These are phyloP conservation scores for Halenospora varia DNA, from an alignment of 495 filamentous ascomycete genomes.

Conservation along the genomic window DNA sequence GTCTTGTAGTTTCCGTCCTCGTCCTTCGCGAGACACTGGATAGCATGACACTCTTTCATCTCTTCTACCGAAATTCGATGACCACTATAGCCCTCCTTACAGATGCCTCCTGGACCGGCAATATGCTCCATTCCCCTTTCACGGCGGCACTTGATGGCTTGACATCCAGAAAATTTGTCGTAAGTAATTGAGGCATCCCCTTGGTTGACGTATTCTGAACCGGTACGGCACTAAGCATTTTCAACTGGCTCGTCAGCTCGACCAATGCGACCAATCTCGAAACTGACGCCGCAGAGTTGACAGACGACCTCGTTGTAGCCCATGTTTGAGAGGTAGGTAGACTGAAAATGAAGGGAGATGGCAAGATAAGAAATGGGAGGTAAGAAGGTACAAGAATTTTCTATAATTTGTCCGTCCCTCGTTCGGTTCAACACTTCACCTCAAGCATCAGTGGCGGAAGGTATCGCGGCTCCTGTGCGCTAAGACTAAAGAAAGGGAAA, in stretches of 20 bases:
- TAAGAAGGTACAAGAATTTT: too few species aligned
- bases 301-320: slow-evolving; percentile 2
- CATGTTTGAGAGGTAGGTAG: background rate
- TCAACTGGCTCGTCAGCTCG: background rate
- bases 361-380: too few species aligned
- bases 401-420: too few species aligned
- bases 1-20: background rate
- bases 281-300: slow-evolving; percentile 1
- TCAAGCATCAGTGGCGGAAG: too few species aligned
- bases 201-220: background rate
- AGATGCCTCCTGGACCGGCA: background rate
- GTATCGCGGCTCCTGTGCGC: too few species aligned
- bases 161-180: background rate
- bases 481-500: too few species aligned
- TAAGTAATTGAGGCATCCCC: background rate
- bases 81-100: background rate
- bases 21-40: background rate
- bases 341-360: too few species aligned
- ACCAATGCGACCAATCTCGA: background rate
- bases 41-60: background rate
- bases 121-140: background rate
- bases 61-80: background rate
- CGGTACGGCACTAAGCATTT: background rate
- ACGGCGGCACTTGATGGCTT: background rate
- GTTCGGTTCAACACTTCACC: too few species aligned